Evolutionary conservation across 495 filamentous ascomycete genomes (phyloP).

Genomic region (Penicillium diatomitis): DNA sequence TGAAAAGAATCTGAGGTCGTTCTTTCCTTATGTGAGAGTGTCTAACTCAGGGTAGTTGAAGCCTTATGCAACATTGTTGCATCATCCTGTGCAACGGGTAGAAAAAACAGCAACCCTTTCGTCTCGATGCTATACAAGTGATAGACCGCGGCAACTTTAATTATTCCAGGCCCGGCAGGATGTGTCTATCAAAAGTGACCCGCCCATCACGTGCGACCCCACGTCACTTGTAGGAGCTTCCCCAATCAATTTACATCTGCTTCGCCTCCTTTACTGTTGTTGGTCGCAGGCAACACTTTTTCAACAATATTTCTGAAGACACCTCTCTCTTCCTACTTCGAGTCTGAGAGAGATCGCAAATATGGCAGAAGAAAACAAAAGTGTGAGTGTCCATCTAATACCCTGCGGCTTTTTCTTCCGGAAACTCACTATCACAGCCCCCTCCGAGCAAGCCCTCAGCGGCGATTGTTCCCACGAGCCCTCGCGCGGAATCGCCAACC

Average conservation of each 20-base stretch:
- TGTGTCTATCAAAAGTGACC: slow-evolving; percentile 14
- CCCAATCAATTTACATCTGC: slow-evolving; percentile 14
- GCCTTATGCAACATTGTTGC: neutral
- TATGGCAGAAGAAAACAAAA: slow-evolving; percentile 36
- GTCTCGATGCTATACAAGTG: neutral
- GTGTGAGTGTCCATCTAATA: slow-evolving; percentile 17
- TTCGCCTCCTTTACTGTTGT: slow-evolving; percentile 19
- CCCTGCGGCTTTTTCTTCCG: neutral
- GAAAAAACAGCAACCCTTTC: neutral
- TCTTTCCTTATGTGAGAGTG: neutral
- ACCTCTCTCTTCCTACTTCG: neutral
- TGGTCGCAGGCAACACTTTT: slow-evolving; percentile 16
- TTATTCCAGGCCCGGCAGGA: neutral
- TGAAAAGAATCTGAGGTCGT: neutral
- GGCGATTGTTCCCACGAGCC: slow-evolving; percentile 20
- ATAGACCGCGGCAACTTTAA: neutral
- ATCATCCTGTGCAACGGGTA: slow-evolving; percentile 2
- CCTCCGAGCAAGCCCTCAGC: slow-evolving; percentile 26
- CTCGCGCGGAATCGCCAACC: slow-evolving; percentile 68
- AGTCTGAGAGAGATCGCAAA: slow-evolving; percentile 3
- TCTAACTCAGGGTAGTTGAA: neutral
- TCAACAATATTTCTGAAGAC: neutral
- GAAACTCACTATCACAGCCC: slow-evolving; percentile 23
- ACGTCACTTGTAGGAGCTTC: slow-evolving; percentile 35
- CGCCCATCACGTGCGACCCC: slow-evolving; percentile 25